phyloP scores from a whole-genome alignment of 371 early-diverging fungal genomes.

The Mucor indicus region DNA sequence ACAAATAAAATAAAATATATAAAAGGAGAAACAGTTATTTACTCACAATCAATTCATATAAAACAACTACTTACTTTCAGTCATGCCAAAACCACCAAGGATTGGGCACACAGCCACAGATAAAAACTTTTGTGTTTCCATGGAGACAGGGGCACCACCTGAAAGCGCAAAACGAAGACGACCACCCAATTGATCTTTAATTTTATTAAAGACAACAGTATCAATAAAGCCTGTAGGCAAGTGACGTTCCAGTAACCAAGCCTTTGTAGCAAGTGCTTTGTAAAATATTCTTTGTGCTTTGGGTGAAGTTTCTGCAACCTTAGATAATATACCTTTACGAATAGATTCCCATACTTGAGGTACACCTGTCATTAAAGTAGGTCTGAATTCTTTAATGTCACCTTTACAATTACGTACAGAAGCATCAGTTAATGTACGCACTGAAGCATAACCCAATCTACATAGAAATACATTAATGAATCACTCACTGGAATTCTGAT shows the following conservation, averaged over 20 bases:
- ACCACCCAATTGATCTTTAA: constrained; percentile 92
- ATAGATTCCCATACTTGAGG: constrained; percentile 94
- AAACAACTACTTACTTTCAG: constrained; percentile 34
- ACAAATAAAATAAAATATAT: not conserved
- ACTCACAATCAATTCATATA: not conserved
- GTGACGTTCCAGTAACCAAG: constrained; percentile 61
- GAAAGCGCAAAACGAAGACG: constrained; percentile 83
- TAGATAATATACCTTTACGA: constrained; percentile 79
- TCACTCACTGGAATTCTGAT: not conserved
- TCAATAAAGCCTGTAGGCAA: constrained; percentile 78
- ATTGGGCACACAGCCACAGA: constrained; percentile 80
- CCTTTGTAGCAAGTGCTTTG: constrained; percentile 74
- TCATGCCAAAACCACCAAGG: constrained; percentile 81
- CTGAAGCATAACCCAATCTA: constrained; percentile 85
- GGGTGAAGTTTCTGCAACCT: constrained; percentile 64
- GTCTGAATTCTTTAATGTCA: constrained; percentile 90
- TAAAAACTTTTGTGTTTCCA: constrained; percentile 85
- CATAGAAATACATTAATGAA: not conserved
- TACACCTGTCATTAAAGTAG: constrained; percentile 92
- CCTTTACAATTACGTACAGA: constrained; percentile 91
- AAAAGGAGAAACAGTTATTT: not conserved
- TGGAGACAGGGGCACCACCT: constrained; percentile 93
- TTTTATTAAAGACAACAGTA: constrained; percentile 84
- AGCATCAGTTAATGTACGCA: constrained; percentile 86
- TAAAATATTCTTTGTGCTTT: constrained; percentile 72